A percentile compares a stretch with the other conserved stretches of the same genome.
phyloP scores from a whole-genome alignment of 352 stramenopile species.

The Globisporangium okanoganense region DNA sequence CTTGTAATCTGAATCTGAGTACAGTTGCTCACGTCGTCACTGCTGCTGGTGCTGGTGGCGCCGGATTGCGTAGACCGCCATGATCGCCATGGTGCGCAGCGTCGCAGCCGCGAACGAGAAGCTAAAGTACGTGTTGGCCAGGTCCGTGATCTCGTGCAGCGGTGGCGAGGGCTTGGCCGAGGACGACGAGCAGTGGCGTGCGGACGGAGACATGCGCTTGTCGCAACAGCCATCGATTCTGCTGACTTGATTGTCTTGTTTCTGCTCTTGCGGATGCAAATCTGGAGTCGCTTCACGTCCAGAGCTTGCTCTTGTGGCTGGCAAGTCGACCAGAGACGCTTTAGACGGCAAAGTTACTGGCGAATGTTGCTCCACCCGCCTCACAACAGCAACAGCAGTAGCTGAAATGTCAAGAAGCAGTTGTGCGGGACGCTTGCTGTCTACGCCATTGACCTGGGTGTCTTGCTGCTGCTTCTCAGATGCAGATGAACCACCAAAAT shows the following conservation, averaged over 20 bases:
- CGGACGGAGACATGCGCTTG: background rate
- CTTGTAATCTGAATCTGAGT: background rate
- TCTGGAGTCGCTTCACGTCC: background rate
- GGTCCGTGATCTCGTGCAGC: slow-evolving; percentile 10
- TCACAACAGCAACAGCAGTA: background rate
- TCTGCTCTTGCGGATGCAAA: background rate
- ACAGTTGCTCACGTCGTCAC: too few relatives aligned
- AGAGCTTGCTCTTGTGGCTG: background rate
- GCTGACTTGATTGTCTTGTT: background rate
- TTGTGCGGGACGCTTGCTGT: background rate
- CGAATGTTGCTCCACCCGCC: background rate
- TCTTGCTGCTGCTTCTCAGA: background rate
- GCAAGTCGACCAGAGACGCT: background rate
- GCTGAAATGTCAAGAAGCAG: background rate
- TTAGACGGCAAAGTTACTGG: background rate
- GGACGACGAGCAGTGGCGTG: background rate
- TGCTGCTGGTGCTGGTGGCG: slow-evolving; percentile 41
- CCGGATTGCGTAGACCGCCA: slow-evolving; percentile 16
- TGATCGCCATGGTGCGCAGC: slow-evolving; percentile 16
- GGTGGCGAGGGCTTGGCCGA: background rate
- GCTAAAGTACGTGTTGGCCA: slow-evolving; percentile 16
- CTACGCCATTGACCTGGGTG: too few relatives aligned
- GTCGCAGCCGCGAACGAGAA: slow-evolving; percentile 16
- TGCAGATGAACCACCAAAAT: background rate
- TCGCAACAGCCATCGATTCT: background rate